These are phyloP conservation scores for Paramyrothecium roridum DNA, from an alignment of 2,329 filamentous ascomycete species.

Conservation along the genomic window DNA sequence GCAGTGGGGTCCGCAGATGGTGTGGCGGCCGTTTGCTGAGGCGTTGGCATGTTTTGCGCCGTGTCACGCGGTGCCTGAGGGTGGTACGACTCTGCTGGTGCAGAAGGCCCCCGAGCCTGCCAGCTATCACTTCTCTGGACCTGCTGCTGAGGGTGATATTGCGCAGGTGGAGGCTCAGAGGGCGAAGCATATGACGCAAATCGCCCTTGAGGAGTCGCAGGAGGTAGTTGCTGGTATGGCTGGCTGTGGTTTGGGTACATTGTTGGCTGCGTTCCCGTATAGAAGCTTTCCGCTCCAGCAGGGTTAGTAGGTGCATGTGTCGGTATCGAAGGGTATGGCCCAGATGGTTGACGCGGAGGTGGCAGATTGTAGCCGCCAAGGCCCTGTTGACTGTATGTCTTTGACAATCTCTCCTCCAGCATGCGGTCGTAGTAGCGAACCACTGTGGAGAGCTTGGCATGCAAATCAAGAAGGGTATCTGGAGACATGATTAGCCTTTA, in stretches of 20 bases:
- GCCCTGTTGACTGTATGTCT: slow-evolving; percentile 81
- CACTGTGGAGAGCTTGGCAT: slow-evolving; percentile 92
- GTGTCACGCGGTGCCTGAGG: slow-evolving; percentile 18
- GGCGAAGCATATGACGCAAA: slow-evolving; percentile 40
- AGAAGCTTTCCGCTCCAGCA: slow-evolving; percentile 73
- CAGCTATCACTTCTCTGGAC: slow-evolving; percentile 50
- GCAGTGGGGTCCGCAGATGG: slow-evolving; percentile 47
- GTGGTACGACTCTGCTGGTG: slow-evolving; percentile 27
- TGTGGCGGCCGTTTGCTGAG: slow-evolving; percentile 22
- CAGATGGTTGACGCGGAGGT: slow-evolving; percentile 47
- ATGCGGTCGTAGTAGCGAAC: slow-evolving; percentile 97
- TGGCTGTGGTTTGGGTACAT: slow-evolving; percentile 44
- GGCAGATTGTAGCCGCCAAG: slow-evolving; percentile 63
- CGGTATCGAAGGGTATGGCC: slow-evolving; percentile 70
- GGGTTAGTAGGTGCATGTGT: slow-evolving; percentile 44
- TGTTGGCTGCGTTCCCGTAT: slow-evolving; percentile 61
- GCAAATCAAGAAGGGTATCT: slow-evolving; percentile 92
- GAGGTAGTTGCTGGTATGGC: slow-evolving; percentile 22
- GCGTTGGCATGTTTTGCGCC: slow-evolving; percentile 21
- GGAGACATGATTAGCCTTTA: slow-evolving; percentile 5
- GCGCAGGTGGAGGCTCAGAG: slow-evolving; percentile 33
- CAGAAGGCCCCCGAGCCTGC: slow-evolving; percentile 38
- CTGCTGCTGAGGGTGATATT: slow-evolving; percentile 43
- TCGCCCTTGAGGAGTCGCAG: slow-evolving; percentile 30
- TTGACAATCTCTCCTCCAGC: slow-evolving; percentile 92